Evolutionary conservation across 192 early-diverging fungal species (phyloP).

Genomic region (Coemansia sp.): DNA sequence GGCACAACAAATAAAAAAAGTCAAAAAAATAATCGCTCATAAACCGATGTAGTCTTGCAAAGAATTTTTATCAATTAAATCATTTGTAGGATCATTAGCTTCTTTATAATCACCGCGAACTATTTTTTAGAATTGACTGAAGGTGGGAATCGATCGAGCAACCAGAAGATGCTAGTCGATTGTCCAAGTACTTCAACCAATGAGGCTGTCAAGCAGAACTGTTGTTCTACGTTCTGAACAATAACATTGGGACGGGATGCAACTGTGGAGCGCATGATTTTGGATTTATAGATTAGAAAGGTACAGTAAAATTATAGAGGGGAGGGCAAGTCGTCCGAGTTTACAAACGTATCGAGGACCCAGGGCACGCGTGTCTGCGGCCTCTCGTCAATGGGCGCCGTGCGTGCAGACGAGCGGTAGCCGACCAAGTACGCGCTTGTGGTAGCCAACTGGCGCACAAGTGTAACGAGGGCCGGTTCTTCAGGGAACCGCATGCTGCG

Average conservation of each 20-base stretch:
- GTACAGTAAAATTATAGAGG: conserved; percentile 1
- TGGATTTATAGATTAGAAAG: neutral
- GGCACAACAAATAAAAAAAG: conserved; percentile 12
- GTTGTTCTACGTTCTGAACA: neutral
- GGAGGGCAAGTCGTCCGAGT: conserved; percentile 21
- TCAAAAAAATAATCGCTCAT: conserved; percentile 22
- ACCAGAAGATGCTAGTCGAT: neutral
- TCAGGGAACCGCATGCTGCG: conserved; percentile 22
- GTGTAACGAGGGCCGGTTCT: conserved; percentile 33
- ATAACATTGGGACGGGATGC: neutral
- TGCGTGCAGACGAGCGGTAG: conserved; percentile 9
- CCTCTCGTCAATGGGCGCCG: neutral
- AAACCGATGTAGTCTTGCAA: conserved; percentile 47
- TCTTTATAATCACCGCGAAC: conserved; percentile 27
- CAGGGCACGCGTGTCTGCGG: conserved; percentile 22
- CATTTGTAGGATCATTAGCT: conserved; percentile 22
- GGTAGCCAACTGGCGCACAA: conserved; percentile 46
- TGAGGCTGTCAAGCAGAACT: neutral
- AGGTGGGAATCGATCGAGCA: conserved; percentile 10
- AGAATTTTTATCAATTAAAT: conserved; percentile 13
- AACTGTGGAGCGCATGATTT: neutral
- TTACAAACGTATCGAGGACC: conserved; percentile 42
- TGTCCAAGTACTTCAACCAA: neutral
- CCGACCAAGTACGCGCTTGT: conserved; percentile 38
- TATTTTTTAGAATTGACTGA: neutral